These are phyloP conservation scores for Cardiospermum halicacabum DNA, from an alignment of 345 rosid species.

Conservation along the genomic window DNA sequence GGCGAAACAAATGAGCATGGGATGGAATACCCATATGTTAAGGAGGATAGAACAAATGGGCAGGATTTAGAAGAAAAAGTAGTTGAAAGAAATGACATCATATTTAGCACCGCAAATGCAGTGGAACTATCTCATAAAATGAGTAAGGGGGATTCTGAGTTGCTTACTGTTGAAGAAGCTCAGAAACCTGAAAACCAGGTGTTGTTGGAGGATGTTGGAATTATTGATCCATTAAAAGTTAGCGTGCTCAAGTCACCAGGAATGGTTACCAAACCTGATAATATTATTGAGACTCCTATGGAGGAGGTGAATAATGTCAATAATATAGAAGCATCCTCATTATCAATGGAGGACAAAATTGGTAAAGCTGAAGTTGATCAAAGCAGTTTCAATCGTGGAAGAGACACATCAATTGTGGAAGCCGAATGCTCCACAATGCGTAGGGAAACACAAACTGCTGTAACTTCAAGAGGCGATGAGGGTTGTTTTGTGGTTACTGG, in stretches of 20 bases:
- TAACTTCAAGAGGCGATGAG: conserved; percentile 20
- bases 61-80: conserved; percentile 23
- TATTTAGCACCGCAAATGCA: conserved; percentile 15
- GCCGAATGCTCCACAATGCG: conserved; percentile 19
- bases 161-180: conserved; percentile 29
- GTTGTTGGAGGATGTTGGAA: conserved; percentile 18
- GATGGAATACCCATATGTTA: conserved; percentile 16
- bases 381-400: conserved; percentile 12
- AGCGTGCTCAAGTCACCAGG: conserved; percentile 12
- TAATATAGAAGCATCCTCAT: conserved; percentile 26
- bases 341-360: conserved; percentile 22
- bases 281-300: conserved; percentile 17
- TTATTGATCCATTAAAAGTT: conserved; percentile 18
- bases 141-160: conserved; percentile 27
- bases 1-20: conserved; percentile 13
- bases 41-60: conserved; percentile 20
- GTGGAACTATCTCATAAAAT: conserved; percentile 27
- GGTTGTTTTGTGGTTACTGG: conserved; percentile 19
- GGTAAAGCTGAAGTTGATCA: conserved; percentile 22
- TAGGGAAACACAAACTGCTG: conserved; percentile 16
- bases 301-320: conserved; percentile 19
- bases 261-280: conserved; percentile 16
- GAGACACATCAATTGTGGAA: conserved; percentile 14
- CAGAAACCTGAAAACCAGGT: conserved; percentile 21
- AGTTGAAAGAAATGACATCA: conserved; percentile 23